Evolutionary conservation across 352 stramenopile genomes (phyloP).

Genomic region (Phytophthora crassamura): DNA sequence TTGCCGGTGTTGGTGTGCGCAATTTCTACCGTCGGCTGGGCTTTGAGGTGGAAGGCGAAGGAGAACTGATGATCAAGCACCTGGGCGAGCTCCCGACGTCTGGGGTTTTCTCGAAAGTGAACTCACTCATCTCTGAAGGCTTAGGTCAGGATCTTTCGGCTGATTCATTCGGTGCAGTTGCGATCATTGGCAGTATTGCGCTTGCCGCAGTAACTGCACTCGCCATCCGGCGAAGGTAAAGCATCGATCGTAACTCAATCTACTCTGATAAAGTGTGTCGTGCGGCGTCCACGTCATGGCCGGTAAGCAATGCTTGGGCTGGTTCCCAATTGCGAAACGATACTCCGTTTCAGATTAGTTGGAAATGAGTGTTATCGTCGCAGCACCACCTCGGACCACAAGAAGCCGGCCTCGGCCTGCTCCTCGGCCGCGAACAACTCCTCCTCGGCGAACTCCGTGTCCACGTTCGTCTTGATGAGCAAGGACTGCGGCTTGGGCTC

Average conservation of each 20-base stretch:
- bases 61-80: slow-evolving; percentile 90
- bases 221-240: slow-evolving; percentile 28
- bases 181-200: slow-evolving; percentile 12
- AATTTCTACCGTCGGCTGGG: slow-evolving; percentile 92
- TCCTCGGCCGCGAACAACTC: too few species aligned
- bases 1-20: slow-evolving; percentile 90
- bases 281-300: too few species aligned
- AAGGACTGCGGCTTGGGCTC: too few species aligned
- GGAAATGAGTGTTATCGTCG: too few species aligned
- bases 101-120: slow-evolving; percentile 27
- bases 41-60: slow-evolving; percentile 88
- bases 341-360: too few species aligned
- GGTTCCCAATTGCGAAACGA: too few species aligned
- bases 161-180: slow-evolving; percentile 7
- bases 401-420: too few species aligned
- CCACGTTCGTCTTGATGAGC: too few species aligned
- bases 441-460: too few species aligned
- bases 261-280: too few species aligned
- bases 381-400: too few species aligned
- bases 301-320: too few species aligned
- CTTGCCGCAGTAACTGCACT: slow-evolving; percentile 16
- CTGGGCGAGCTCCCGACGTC: slow-evolving; percentile 32
- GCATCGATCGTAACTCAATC: neutral
- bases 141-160: slow-evolving; percentile 11
- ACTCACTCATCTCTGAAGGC: slow-evolving; percentile 11